Percentiles rank a stretch among this genome's conserved stretches.
Evolutionary conservation across 257 asterid species (phyloP).

Genomic region (Euphrasia confusa): DNA sequence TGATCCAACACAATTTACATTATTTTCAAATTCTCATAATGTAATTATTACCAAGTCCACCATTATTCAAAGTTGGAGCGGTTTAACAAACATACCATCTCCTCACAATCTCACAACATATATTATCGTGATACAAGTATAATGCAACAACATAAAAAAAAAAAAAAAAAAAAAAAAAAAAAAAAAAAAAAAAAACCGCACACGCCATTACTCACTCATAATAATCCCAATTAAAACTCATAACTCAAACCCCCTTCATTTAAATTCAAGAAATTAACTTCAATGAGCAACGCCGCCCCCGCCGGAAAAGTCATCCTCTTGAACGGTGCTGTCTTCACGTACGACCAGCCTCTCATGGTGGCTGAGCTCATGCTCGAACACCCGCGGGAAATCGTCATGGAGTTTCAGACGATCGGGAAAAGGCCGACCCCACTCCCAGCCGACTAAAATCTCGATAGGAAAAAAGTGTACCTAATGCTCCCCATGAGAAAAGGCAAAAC

Average conservation of each 20-base stretch:
- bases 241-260: not conserved
- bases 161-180: constrained; percentile 23
- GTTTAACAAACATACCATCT: constrained; percentile 61
- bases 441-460: constrained; percentile 54
- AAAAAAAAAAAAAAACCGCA: constrained; percentile 24
- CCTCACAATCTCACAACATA: constrained; percentile 16
- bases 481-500: constrained; percentile 58
- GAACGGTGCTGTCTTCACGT: constrained; percentile 52
- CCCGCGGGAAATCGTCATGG: constrained; percentile 71
- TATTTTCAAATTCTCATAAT: too few relatives aligned
- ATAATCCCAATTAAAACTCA: not conserved
- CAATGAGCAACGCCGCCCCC: constrained; percentile 7
- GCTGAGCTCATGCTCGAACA: constrained; percentile 86
- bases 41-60: not conserved
- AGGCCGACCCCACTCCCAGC: constrained; percentile 64
- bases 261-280: too few relatives aligned
- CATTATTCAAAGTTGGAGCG: constrained; percentile 54
- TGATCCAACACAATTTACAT: not conserved
- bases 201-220: constrained; percentile 31
- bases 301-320: constrained; percentile 57
- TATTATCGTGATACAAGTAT: not conserved
- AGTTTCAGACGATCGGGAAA: constrained; percentile 34
- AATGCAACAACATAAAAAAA: not conserved
- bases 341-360: constrained; percentile 50
- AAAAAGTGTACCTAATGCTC: constrained; percentile 57